These are phyloP conservation scores for Clarireedia homoeocarpa DNA, from an alignment of 2,329 filamentous ascomycete genomes.

Conservation along the genomic window DNA sequence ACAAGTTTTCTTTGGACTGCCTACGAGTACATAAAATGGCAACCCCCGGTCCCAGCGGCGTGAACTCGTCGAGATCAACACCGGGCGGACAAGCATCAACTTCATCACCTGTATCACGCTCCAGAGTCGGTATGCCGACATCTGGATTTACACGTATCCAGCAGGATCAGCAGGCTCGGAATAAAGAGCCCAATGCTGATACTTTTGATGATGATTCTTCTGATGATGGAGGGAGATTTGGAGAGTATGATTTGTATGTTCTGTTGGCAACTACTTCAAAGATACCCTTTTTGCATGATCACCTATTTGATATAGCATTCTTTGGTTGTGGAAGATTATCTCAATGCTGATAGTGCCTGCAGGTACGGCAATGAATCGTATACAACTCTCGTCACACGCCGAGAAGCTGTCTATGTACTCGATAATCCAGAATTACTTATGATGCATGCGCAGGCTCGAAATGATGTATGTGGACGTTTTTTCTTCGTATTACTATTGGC, in stretches of 20 bases:
- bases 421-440: slow-evolving; percentile 51
- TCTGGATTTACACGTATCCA: slow-evolving; percentile 39
- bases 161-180: slow-evolving; percentile 51
- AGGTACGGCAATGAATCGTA: slow-evolving; percentile 23
- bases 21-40: background rate
- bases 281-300: background rate
- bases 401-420: slow-evolving; percentile 45
- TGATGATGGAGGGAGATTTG: background rate
- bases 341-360: background rate
- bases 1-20: background rate
- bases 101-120: background rate
- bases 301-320: background rate
- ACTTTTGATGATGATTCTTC: slow-evolving; percentile 26
- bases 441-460: slow-evolving; percentile 47
- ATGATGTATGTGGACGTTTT: slow-evolving; percentile 39
- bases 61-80: background rate
- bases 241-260: slow-evolving; percentile 18
- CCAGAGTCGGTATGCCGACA: background rate
- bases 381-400: slow-evolving; percentile 27
- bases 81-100: slow-evolving; percentile 1
- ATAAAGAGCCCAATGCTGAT: slow-evolving; percentile 46
- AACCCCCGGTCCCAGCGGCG: background rate
- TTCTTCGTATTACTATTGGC: background rate
- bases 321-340: background rate
- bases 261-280: background rate